Base-by-base conservation (phyloP, 768 basidiomycete genomes). In the Russula sp. region DNA sequence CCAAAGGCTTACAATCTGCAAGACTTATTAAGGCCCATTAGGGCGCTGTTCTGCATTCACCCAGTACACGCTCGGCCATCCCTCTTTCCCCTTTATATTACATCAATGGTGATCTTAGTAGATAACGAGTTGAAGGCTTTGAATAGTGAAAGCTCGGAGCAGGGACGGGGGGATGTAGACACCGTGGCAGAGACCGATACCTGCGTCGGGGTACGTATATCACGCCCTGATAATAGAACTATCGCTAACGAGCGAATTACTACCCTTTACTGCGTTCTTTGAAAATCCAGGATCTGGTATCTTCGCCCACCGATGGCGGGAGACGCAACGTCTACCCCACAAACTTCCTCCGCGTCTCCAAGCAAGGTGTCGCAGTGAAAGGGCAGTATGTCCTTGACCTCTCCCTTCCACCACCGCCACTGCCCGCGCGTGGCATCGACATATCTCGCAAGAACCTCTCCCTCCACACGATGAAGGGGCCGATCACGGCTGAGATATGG, bases 361-460 rank as follows among this genome's bases (percentile, higher is more conserved):
- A 43, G 41, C 11, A 11, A 1, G 46, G 34, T 11, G 18, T 14
- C 13, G 35, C 18, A 18, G 52, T 59, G 9, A 9, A 54, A 20
- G 52, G 59, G 14, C 45, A 54, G 7, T 60, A 54, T 29, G 29
- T 46, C n/a, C 50, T 62, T 38, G 43, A 62, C 38, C 43, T 58
- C 39, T 43, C 56, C 20, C 43, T 62, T 2, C 25, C 42, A 14
- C 56, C 35, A 18, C 32, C 38, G 6, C 52, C 36, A n/a, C 16
- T 34, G 25, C 25, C 25, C 3, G 25, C 25, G 25, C 25, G 25
- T 29, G 25, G 25, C 25, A 29, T 29, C 25, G 25, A 29, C 25
- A 29, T 29, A 29, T 29, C 25, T 29, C 25, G 25, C 25, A 34
- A 58, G 49, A 62, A 62, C n/a, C 56, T 62, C 16, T 47, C 48